Base-by-base conservation (phyloP, 345 rosid species). In the Chamaenerion angustifolium region DNA sequence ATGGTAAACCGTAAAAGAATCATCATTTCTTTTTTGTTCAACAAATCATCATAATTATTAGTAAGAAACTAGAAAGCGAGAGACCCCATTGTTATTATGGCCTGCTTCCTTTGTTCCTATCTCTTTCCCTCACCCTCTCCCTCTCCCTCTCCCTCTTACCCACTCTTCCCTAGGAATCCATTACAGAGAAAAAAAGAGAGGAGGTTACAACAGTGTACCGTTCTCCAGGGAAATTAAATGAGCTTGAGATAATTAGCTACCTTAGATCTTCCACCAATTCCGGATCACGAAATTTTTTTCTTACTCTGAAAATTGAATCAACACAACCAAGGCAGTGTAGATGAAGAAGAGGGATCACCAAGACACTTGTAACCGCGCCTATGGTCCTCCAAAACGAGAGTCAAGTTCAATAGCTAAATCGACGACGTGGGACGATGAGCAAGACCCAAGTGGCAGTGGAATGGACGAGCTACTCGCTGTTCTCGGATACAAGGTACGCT, bases 381-480 rank as follows among this genome's bases (percentile, higher is more conserved):
- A 11, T 52, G 61, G 59, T 12, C 62, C 45, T 8, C 13, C 19
- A 16, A 45, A 21, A 42, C 53, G 21, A 18, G 15, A 40, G 6
- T 16, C 57, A 3, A 21, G 31, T 14, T 65, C 54, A n/a, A 75
- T 72, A 64, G 79, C 56, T 16, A 74, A 69, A 66, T 35, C 62
- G 40, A 60, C 70, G 16, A 17, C 47, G 44, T 59, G 64, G 19
- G 51, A 51, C 74, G 71, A 72, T 11, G 86, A 68, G 13, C 77
- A 68, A 52, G 88, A 71, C 42, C 55, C 74, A 16, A 2, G 40
- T 40, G 45, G 56, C 49, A 90, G 88, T 12, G 10, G 77, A 77
- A 76, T 84, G 85, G 97, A 85, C 63, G 95, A 89, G 70, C 65
- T 82, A 11, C 65, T 89, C 43, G 95, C 72, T 14, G 94, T 69